Base-by-base conservation (phyloP, 192 early-diverging fungal genomes). In the Phlyctochytrium bullatum region DNA sequence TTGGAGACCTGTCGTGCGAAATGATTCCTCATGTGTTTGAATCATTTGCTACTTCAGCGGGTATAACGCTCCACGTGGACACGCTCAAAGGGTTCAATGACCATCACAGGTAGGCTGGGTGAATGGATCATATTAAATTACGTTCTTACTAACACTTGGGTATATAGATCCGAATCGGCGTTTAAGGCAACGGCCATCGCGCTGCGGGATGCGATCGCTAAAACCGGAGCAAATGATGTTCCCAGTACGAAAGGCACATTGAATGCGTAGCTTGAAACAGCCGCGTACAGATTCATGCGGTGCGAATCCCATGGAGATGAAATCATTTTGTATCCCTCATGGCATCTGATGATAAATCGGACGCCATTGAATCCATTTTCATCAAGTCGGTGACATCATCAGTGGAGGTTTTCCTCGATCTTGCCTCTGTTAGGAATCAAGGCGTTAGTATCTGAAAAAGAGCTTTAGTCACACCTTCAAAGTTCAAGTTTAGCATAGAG, bases 131-230 rank as follows among this genome's bases (percentile, higher is more conserved):
- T 65, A 20, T 29, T 58, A 24, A 59, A 1, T 59, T 16, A 0
- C 20, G 17, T 59, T 17, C 57, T 62, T 34, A 14, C 14, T 59
- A 59, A 16, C 12, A 28, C 10, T 16, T 34, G 20, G 30, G 50
- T 66, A 51, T 74, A 0, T 75, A 95, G 91, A 27, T 86, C 95
- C 3, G 97, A 98, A 77, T 88, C 92, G 29, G 90, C 97, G 2
- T 99, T 99, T 85, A 99, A 99, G 80, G 93, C 96, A 0, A 80
- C 95, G 34, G 97, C 97, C n/a, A 87, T 98, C 24, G 97, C 97
- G 14, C 64, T 99, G 27, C 74, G 91, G 27, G 89, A 92, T 65
- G 97, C 97, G 1, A 79, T 92, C n/a, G 80, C 89, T 23, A 82
- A 80, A 50, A 94, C 93, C 10, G 95, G 97, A 1, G 87, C 91